Percentiles rank a stretch among this genome's conserved stretches.
Evolutionary conservation across 164 flowering plant genomes (phyloP).

Genomic region (Vitis rupestris): DNA sequence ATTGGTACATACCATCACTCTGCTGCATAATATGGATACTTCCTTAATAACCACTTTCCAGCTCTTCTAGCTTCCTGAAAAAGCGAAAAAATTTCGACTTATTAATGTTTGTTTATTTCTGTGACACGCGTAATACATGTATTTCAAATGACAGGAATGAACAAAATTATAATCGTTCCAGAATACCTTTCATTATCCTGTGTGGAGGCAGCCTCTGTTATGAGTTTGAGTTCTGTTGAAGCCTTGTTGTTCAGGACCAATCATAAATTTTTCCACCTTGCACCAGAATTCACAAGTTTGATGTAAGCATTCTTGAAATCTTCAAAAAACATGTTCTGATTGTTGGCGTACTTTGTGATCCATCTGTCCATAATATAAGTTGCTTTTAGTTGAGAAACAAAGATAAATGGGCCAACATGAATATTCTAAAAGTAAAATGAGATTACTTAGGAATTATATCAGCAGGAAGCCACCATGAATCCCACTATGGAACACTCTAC

Average conservation of each 20-base stretch:
- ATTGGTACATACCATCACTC: no score
- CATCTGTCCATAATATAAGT: slow-evolving; percentile 51
- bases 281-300: slow-evolving; percentile 86
- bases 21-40: no score
- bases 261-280: slow-evolving; percentile 54
- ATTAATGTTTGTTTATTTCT: no score
- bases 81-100: no score
- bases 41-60: no score
- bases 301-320: slow-evolving; percentile 72
- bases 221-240: no score
- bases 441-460: background rate
- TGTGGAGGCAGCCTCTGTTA: no score
- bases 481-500: background rate
- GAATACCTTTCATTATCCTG: no score
- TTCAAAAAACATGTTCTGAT: slow-evolving; percentile 67
- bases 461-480: background rate
- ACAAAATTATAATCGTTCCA: no score
- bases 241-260: background rate
- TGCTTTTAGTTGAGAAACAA: background rate
- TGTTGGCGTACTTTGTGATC: slow-evolving; percentile 66
- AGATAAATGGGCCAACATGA: background rate
- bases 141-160: no score
- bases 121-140: no score
- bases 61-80: no score
- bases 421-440: background rate